Base-by-base conservation (phyloP, 208 protist species). In the Crithidia bombi region DNA sequence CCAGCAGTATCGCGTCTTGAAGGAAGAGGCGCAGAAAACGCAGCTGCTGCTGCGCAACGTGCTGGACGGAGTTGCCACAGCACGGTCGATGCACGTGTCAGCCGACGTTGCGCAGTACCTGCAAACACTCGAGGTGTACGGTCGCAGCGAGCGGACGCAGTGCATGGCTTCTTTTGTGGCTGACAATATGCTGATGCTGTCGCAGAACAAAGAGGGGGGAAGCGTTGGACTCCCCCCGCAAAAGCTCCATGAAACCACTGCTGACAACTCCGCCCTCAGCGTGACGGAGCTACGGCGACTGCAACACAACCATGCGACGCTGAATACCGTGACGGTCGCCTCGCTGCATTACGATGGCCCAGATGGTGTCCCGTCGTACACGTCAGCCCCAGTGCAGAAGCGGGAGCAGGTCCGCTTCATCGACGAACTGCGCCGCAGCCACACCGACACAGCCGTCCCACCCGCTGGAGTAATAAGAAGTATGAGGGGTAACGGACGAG, bases 321-420 rank as follows among this genome's bases (percentile, higher is more conserved):
- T 73, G 55, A 93, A 87, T 55, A 79, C 76, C 26, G 83, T 69
- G 59, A 82, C 82, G 23, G 86, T 81, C 1, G n/a, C 76, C 30
- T 41, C 64, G 4, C 77, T 92, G 6, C 83, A 92, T 61, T 73
- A 65, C 15, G 85, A 91, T 26, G 88, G 88, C 0, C 88, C 88
- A 3, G 78, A 85, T 21, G 73, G 83, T 30, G 81, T 97, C 3
- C 78, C 85, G 11, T 62, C 58, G 9, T 97, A 97, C 79, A 89
- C 88, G 5, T 85, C 54, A 19, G 88, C 92, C 56, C 86, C 89
- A 15, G 46, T 66, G 15, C 71, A 61, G 46, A 92, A 87, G 58
- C 69, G 92, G n/a, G 83, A 81, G 54, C 88, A 97, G 63, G 82
- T 93, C 21, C 84, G 75, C 25, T 92, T 90, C 51, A 89, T 97